A percentile compares a stretch with the other conserved stretches of the same genome.
phyloP scores from a whole-genome alignment of 2,329 filamentous ascomycete genomes.

The Escovopsis sp. region DNA sequence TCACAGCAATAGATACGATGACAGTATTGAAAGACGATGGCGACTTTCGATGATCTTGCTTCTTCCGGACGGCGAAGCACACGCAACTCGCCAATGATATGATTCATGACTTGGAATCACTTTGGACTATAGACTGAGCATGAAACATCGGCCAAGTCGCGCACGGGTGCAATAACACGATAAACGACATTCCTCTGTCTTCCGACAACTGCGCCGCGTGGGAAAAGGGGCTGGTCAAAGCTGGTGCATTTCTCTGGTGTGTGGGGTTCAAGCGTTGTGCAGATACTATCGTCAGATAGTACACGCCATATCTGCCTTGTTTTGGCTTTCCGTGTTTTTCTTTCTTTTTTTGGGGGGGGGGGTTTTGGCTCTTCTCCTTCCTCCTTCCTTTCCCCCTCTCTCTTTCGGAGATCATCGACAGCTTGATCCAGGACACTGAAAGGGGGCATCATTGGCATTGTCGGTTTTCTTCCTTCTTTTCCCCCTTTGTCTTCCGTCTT shows the following conservation, averaged over 20 bases:
- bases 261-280: too few relatives aligned
- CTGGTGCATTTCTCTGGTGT: neutral
- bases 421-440: neutral
- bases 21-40: too few relatives aligned
- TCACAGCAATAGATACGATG: too few relatives aligned
- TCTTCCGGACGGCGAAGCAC: constrained; percentile 10
- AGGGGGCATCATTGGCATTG: neutral
- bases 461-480: constrained; percentile 4
- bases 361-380: neutral
- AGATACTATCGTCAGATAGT: too few relatives aligned
- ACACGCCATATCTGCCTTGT: too few relatives aligned
- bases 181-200: constrained; percentile 14
- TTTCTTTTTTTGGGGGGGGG: constrained; percentile 1
- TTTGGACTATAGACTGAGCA: constrained; percentile 18
- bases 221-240: neutral
- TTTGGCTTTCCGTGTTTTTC: neutral
- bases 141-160: constrained; percentile 14
- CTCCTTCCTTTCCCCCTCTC: neutral
- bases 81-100: constrained; percentile 12
- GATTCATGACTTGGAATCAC: constrained; percentile 13
- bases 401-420: constrained; percentile 1
- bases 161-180: constrained; percentile 11
- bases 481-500: neutral
- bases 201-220: constrained; percentile 14
- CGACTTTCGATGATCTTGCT: neutral